Percentiles rank a stretch among this genome's conserved stretches.
These are phyloP conservation scores for Halocafeteria seosinensis DNA, from an alignment of 108 stramenopile genomes.

Conservation along the genomic window DNA sequence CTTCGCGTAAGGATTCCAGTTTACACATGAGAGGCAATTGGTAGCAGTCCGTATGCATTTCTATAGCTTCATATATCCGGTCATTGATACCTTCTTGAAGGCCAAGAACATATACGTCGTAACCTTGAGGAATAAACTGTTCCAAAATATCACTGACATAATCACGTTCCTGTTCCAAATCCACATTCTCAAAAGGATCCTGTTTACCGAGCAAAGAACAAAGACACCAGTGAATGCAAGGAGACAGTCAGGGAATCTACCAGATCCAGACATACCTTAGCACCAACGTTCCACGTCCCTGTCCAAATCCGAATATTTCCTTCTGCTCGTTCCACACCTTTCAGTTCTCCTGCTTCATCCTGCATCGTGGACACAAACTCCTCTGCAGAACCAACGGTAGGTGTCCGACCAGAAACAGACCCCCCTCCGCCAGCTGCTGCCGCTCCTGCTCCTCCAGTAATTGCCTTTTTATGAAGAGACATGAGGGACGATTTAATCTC, in stretches of 20 bases:
- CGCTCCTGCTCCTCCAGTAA: too few species aligned
- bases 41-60: not conserved
- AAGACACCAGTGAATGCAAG: not conserved
- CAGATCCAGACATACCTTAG: not conserved
- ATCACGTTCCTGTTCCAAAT: not conserved
- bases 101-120: constrained; percentile 13
- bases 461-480: too few species aligned
- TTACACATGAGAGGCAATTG: not conserved
- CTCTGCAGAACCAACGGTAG: too few species aligned
- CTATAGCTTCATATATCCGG: constrained; percentile 1
- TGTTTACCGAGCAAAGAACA: not conserved
- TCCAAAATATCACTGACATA: not conserved
- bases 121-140: constrained; percentile 9
- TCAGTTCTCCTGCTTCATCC: too few species aligned
- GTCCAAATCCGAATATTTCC: constrained; percentile 6
- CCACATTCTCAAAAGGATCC: constrained; percentile 9
- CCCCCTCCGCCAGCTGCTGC: too few species aligned
- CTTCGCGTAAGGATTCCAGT: not conserved
- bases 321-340: too few species aligned
- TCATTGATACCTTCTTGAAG: constrained; percentile 16
- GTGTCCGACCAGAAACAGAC: too few species aligned
- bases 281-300: constrained; percentile 18
- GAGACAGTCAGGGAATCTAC: not conserved
- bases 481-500: too few species aligned
- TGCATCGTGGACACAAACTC: too few species aligned